Conservation (phyloP, 1,284 basidiomycete genomes). For the Acaromyces ingoldii region DNA sequence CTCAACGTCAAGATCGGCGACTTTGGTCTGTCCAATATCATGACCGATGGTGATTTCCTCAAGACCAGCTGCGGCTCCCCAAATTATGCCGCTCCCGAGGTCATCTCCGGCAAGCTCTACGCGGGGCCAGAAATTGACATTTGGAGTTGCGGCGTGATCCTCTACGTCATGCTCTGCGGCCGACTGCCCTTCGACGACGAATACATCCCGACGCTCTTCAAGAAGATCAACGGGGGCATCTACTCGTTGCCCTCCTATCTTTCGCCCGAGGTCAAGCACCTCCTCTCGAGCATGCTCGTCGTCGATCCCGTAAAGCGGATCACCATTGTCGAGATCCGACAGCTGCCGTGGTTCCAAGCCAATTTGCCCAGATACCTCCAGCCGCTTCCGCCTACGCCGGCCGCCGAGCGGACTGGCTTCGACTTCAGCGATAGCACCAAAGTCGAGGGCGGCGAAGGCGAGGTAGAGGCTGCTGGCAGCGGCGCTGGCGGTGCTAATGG, state of each 20-base stretch:
- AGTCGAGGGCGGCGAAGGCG: slow-evolving; percentile 5
- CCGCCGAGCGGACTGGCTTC: slow-evolving; percentile 55
- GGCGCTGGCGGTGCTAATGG: background rate
- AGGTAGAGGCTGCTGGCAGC: background rate
- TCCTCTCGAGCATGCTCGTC: slow-evolving; percentile 48
- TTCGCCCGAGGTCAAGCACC: slow-evolving; percentile 41
- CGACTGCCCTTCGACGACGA: slow-evolving; percentile 50
- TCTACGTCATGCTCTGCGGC: slow-evolving; percentile 51
- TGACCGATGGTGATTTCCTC: slow-evolving; percentile 51
- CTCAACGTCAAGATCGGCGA: slow-evolving; percentile 51
- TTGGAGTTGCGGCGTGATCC: slow-evolving; percentile 50
- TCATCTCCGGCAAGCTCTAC: slow-evolving; percentile 48
- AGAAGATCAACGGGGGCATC: slow-evolving; percentile 50
- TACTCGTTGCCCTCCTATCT: slow-evolving; percentile 46
- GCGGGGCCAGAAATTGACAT: slow-evolving; percentile 51
- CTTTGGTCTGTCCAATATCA: slow-evolving; percentile 51
- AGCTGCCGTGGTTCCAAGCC: slow-evolving; percentile 49
- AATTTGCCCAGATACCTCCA: slow-evolving; percentile 52
- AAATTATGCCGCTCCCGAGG: slow-evolving; percentile 51
- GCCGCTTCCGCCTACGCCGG: slow-evolving; percentile 73
- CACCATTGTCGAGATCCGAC: slow-evolving; percentile 46
- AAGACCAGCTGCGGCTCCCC: slow-evolving; percentile 50
- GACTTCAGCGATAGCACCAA: slow-evolving; percentile 50
- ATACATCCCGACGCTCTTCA: slow-evolving; percentile 50
- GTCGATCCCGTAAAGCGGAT: slow-evolving; percentile 51